Conservation (phyloP, 2,329 filamentous ascomycete genomes). For the Monilinia aucupariae region DNA sequence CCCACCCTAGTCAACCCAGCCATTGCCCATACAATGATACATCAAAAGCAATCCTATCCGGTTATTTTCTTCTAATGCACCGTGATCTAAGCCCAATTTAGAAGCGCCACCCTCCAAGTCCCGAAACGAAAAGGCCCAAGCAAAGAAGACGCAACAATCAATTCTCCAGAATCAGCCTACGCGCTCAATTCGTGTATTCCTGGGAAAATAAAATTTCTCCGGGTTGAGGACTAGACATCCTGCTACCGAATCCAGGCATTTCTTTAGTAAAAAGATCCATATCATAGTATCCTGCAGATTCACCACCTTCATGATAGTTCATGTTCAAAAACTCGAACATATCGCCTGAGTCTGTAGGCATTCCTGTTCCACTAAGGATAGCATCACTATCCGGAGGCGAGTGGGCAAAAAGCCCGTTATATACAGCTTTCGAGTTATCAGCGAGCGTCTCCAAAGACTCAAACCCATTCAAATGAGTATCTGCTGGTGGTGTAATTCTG, state of each 20-base stretch:
- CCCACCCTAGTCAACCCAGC: neutral
- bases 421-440: constrained; percentile 1
- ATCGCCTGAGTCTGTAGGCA: neutral
- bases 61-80: neutral
- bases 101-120: neutral
- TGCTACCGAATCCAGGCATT: constrained; percentile 8
- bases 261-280: constrained; percentile 6
- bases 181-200: neutral
- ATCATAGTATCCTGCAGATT: constrained; percentile 9
- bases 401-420: neutral
- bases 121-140: neutral
- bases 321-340: constrained; percentile 7
- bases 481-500: neutral
- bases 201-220: neutral
- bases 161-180: neutral
- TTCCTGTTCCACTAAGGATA: neutral
- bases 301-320: constrained; percentile 7
- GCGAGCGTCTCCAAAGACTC: constrained; percentile 6
- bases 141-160: neutral
- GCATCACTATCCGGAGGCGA: constrained; percentile 6
- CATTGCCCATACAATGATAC: neutral
- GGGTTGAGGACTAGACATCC: constrained; percentile 4
- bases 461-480: constrained; percentile 3
- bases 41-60: neutral
- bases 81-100: neutral